Conservation (phyloP, 139 green algal genomes). For the Pedinophyceae sp. region DNA sequence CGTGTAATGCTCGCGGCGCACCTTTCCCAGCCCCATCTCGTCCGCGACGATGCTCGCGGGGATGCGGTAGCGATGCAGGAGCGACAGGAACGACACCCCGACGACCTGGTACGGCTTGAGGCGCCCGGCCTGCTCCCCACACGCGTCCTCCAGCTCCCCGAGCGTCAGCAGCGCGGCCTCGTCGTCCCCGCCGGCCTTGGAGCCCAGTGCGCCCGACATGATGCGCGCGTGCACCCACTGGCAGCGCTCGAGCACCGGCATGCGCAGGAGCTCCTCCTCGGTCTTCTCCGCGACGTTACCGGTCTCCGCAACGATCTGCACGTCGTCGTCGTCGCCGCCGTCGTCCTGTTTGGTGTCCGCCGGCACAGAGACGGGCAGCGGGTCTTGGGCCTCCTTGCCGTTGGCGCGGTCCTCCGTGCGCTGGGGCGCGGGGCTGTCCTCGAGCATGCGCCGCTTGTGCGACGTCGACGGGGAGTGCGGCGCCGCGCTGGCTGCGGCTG, state of each 20-base stretch:
- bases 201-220: not conserved
- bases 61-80: conserved; percentile 30
- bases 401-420: conserved; percentile 11
- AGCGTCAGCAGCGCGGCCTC: conserved; percentile 12
- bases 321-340: not conserved
- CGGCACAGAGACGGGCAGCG: not conserved
- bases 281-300: conserved; percentile 9
- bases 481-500: too few relatives aligned
- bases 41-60: conserved; percentile 70
- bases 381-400: conserved; percentile 4
- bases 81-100: conserved; percentile 83
- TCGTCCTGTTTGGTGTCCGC: conserved; percentile 1
- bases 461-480: too few relatives aligned
- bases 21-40: conserved; percentile 80
- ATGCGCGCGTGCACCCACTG: not conserved
- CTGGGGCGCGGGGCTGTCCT: conserved; percentile 23
- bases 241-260: not conserved
- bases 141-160: conserved; percentile 29
- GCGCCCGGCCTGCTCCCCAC: conserved; percentile 21
- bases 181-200: not conserved
- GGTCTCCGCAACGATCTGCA: not conserved
- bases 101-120: conserved; percentile 87
- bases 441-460: too few relatives aligned
- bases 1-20: conserved; percentile 5
- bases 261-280: conserved; percentile 6